These are phyloP conservation scores for Solidago caesia DNA, from an alignment of 129 eudicot genomes.

Conservation along the genomic window DNA sequence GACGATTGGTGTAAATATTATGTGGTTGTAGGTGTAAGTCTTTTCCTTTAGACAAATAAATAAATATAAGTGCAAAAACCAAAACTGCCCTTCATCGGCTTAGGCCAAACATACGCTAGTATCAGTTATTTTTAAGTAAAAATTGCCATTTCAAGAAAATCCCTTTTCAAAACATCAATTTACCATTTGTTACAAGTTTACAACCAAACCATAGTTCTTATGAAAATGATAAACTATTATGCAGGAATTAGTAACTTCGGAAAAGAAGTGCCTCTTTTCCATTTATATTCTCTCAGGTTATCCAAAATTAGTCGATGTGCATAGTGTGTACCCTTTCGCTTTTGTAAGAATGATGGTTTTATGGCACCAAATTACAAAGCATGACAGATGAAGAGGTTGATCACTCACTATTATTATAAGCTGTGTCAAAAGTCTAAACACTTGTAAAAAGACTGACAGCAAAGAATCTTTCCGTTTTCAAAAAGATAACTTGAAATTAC, in stretches of 20 bases:
- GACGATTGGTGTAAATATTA: too few relatives aligned
- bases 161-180: not conserved
- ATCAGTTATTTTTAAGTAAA: not conserved
- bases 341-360: not conserved
- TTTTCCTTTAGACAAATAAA: too few relatives aligned
- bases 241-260: not conserved
- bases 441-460: not conserved
- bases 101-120: not conserved
- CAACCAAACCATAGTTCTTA: not conserved
- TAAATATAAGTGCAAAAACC: not conserved
- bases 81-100: not conserved
- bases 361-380: not conserved
- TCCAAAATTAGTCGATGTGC: not conserved
- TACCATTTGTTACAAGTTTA: not conserved
- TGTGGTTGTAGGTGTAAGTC: too few relatives aligned
- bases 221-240: not conserved
- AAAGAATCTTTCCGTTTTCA: constrained; percentile 1
- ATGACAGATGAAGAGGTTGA: constrained; percentile 5
- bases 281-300: not conserved
- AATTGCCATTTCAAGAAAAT: not conserved
- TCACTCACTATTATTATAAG: not conserved
- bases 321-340: not conserved
- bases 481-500: not conserved
- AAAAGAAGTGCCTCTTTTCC: not conserved
- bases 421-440: not conserved